Base-by-base conservation (phyloP, 2,329 filamentous ascomycete species). In the Didymella keratinophila region DNA sequence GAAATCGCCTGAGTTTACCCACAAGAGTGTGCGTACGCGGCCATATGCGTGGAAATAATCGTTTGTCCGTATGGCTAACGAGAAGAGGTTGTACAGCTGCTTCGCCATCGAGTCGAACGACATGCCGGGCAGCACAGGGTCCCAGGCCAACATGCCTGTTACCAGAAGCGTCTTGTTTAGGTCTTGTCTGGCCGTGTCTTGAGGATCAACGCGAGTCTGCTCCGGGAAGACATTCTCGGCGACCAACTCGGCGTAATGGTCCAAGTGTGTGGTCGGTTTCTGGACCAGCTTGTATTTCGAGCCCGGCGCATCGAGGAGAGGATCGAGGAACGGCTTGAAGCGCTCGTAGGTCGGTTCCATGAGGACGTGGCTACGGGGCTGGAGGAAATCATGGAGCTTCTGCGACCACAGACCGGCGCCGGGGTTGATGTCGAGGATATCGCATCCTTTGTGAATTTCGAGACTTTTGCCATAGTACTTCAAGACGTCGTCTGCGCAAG, bases 401-500 rank as follows among this genome's bases (percentile, higher is more conserved):
- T 81, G 81, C 32, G 93, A 96, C 86, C 90, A 95, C 2, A 96
- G 52, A 9, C 93, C 92, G 1, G 80, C 80, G 14, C 93, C 93
- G 0, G 94, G 94, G 74, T 93, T 92, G 55, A 97, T 80, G 72
- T 98, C 94, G 68, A 99, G 81, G 43, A 98, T 84, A 69, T 96
- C 93, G 77, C 93, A 93, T 52, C 91, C 91, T 48, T 82, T 80
- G 75, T 95, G 89, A 43, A 86, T 84, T 32, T 86, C 79, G 18
- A 98, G 83, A 2, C 87, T 87, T 1, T 85, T 83, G 2, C 84
- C 86, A n/a, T 96, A 78, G 60, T 91, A 91, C 7, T 85, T 73
- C 44, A 96, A 68, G 14, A 90, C 79, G 67, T 94, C 88, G 70
- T 92, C 90, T 88, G 55, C 39, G 39, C 43, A 21, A 42, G 25